Evolutionary conservation across 345 rosid genomes (phyloP).

Genomic region (Citrus trifoliata): DNA sequence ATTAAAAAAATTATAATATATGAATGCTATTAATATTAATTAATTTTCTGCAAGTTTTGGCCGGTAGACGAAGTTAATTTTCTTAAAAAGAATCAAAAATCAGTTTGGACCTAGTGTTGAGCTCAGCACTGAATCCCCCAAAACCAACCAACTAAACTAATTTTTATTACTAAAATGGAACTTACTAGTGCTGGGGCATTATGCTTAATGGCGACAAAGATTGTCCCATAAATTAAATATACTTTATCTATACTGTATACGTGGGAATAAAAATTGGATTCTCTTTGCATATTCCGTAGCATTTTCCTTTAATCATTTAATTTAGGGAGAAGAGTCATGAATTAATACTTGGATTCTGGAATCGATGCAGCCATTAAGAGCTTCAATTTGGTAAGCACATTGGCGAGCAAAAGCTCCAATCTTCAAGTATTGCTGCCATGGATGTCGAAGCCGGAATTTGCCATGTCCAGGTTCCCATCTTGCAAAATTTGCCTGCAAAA

Average conservation of each 20-base stretch:
- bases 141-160: not conserved
- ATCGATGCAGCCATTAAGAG: conserved; percentile 44
- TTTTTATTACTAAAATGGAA: not conserved
- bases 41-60: not conserved
- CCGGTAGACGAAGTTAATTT: not conserved
- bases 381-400: conserved; percentile 74
- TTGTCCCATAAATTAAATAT: too few species aligned
- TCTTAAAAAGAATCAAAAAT: not conserved
- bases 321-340: not conserved
- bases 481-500: conserved; percentile 69
- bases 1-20: too few species aligned
- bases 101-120: too few species aligned
- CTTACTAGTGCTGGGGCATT: not conserved
- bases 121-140: too few species aligned
- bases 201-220: too few species aligned
- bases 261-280: not conserved
- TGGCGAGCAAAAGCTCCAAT: conserved; percentile 60
- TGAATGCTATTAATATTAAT: too few species aligned
- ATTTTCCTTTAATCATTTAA: not conserved
- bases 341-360: conserved; percentile 46
- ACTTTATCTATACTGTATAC: too few species aligned
- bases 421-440: conserved; percentile 72
- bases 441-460: conserved; percentile 58
- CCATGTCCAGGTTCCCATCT: conserved; percentile 91
- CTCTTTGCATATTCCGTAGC: not conserved